Evolutionary conservation across 2,329 filamentous ascomycete genomes (phyloP).

Genomic region (Penicillium sp.): DNA sequence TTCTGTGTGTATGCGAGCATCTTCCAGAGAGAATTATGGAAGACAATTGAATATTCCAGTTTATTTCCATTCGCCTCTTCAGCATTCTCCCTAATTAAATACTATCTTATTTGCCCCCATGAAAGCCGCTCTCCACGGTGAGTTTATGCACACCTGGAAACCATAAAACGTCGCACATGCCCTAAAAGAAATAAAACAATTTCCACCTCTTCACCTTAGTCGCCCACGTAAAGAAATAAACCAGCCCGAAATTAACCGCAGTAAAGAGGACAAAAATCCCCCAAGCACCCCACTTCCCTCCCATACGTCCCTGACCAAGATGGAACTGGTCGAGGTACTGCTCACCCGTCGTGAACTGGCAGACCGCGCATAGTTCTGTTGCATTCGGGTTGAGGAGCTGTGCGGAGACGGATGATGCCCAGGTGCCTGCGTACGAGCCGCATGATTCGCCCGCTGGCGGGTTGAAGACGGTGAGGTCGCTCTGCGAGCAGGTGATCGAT

Average conservation of each 20-base stretch:
- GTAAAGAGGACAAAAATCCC: slow-evolving; percentile 7
- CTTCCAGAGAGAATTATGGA: too few species aligned
- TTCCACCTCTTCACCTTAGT: slow-evolving; percentile 9
- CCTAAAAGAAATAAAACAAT: slow-evolving; percentile 35
- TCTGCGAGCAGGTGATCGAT: neutral
- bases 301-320: neutral
- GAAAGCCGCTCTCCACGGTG: too few species aligned
- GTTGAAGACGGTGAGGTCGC: neutral
- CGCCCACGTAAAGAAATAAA: slow-evolving; percentile 8
- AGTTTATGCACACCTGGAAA: too few species aligned
- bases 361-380: neutral
- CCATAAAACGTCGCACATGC: too few species aligned
- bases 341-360: neutral
- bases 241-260: neutral
- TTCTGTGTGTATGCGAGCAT: too few species aligned
- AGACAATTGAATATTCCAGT: too few species aligned
- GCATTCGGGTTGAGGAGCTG: neutral
- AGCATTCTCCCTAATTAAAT: too few species aligned
- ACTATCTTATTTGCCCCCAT: too few species aligned
- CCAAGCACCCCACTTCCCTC: slow-evolving; percentile 2
- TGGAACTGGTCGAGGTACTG: slow-evolving; percentile 13
- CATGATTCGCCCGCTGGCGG: neutral
- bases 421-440: neutral
- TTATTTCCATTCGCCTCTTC: too few species aligned
- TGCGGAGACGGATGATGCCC: neutral